phyloP scores from a whole-genome alignment of 139 green algal genomes.

The Chlamydomonas sp. region DNA sequence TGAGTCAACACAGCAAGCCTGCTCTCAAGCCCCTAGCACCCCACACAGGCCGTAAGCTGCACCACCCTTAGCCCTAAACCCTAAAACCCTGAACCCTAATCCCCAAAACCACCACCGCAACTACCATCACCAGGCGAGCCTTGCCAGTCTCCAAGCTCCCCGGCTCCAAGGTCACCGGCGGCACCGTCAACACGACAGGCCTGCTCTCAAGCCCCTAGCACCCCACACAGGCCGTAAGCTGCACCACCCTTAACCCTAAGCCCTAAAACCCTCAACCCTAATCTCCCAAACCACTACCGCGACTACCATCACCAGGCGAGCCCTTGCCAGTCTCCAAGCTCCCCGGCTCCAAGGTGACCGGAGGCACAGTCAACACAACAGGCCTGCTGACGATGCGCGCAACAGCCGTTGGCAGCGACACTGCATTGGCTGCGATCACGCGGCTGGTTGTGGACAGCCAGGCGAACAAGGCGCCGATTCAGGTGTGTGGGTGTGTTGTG shows the following conservation, averaged over 20 bases:
- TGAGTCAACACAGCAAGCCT: too few species aligned
- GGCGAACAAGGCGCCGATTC: too few species aligned
- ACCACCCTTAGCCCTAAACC: not conserved
- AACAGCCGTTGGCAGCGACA: slow-evolving; percentile 69
- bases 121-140: too few species aligned
- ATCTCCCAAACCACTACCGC: too few species aligned
- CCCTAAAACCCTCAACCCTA: not conserved
- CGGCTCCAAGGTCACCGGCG: too few species aligned
- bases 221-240: not conserved
- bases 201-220: not conserved
- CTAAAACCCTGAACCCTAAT: not conserved
- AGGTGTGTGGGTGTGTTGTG: too few species aligned
- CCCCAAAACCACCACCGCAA: too few species aligned
- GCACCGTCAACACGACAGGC: too few species aligned
- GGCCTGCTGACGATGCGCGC: slow-evolving; percentile 40
- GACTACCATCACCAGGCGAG: too few species aligned
- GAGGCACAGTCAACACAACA: slow-evolving; percentile 83
- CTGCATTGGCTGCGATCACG: slow-evolving; percentile 86
- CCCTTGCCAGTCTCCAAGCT: slow-evolving; percentile 45
- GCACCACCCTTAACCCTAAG: not conserved
- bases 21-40: not conserved
- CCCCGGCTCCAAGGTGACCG: slow-evolving; percentile 62
- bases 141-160: too few species aligned
- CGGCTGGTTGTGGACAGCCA: slow-evolving; percentile 59
- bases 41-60: not conserved